A percentile compares a stretch with the other conserved stretches of the same genome.
Conservation (phyloP, 2,329 filamentous ascomycete species). For the Magnaporthiopsis incrustans region DNA sequence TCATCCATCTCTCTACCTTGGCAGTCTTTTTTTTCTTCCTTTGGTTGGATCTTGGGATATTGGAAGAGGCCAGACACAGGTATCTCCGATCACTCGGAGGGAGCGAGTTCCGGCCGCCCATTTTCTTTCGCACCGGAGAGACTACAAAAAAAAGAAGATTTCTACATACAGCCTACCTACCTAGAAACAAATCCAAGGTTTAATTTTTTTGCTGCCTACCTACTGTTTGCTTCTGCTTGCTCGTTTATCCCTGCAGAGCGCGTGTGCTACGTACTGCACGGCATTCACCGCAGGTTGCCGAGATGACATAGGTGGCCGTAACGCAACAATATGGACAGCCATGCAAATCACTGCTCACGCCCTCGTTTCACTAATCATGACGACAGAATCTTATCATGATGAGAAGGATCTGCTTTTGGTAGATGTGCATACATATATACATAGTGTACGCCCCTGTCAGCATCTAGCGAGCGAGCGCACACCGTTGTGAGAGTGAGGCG, state of each 20-base stretch:
- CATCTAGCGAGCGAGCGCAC: neutral
- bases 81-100: neutral
- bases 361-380: neutral
- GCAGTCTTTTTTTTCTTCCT: neutral
- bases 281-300: neutral
- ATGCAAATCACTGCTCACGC: neutral
- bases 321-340: neutral
- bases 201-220: neutral
- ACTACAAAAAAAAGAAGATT: neutral
- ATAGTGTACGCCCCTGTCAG: neutral
- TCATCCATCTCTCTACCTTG: neutral
- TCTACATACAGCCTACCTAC: neutral
- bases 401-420: neutral
- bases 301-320: neutral
- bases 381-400: neutral
- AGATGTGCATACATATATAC: neutral
- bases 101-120: neutral
- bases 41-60: neutral
- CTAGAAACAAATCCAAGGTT: neutral
- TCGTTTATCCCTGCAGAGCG: neutral
- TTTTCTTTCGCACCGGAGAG: neutral
- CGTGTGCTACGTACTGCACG: neutral
- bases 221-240: neutral
- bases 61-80: neutral
- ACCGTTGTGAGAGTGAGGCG: no score